These are phyloP conservation scores for Xerocomellus amylosporus DNA, from an alignment of 768 basidiomycete species.

Conservation along the genomic window DNA sequence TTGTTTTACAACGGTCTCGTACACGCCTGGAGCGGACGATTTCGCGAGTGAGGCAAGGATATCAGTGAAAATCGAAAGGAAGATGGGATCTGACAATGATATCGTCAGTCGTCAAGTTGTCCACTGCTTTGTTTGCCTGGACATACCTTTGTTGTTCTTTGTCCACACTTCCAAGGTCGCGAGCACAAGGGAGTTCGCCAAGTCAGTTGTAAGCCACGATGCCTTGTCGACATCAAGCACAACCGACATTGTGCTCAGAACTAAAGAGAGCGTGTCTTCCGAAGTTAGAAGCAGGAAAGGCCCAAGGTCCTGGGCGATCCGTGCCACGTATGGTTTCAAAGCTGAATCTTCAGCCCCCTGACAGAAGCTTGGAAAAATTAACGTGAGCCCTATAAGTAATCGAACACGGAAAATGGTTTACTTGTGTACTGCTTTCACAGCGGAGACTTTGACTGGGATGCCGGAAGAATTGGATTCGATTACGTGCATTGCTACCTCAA, in stretches of 20 bases:
- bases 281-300: slow-evolving; percentile 79
- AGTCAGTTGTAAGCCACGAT: slow-evolving; percentile 66
- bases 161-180: slow-evolving; percentile 80
- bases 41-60: slow-evolving; percentile 69
- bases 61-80: slow-evolving; percentile 81
- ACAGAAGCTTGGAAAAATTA: slow-evolving; percentile 56
- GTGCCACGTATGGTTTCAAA: slow-evolving; percentile 60
- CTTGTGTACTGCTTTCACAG: slow-evolving; percentile 93
- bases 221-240: slow-evolving; percentile 72
- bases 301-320: slow-evolving; percentile 77
- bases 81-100: slow-evolving; percentile 70
- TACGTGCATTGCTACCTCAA: slow-evolving; percentile 83
- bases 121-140: background rate
- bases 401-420: slow-evolving; percentile 37
- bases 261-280: slow-evolving; percentile 85
- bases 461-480: slow-evolving; percentile 69
- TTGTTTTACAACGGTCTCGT: slow-evolving; percentile 68
- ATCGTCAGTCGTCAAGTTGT: background rate
- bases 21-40: slow-evolving; percentile 57
- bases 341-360: slow-evolving; percentile 56
- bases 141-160: slow-evolving; percentile 77
- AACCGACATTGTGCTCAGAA: slow-evolving; percentile 81
- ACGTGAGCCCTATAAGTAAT: slow-evolving; percentile 2
- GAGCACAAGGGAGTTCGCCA: slow-evolving; percentile 62
- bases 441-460: slow-evolving; percentile 91